A percentile compares a stretch with the other conserved stretches of the same genome.
phyloP scores from a whole-genome alignment of 352 stramenopile species.

The Thraustochytrium striatum region DNA sequence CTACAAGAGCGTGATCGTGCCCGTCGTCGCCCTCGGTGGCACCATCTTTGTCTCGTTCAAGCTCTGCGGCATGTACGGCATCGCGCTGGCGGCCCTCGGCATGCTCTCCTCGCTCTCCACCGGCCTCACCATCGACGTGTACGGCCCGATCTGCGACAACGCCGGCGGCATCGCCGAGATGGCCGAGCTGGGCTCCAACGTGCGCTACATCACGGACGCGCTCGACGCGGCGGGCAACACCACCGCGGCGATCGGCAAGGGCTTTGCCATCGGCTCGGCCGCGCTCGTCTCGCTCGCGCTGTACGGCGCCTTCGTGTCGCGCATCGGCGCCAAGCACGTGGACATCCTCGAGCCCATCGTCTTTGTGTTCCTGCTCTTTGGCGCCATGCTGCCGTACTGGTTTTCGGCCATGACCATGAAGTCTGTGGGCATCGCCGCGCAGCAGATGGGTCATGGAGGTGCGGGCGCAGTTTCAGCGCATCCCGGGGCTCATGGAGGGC shows the following conservation, averaged over 20 bases:
- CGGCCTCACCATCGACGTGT: conserved; percentile 98
- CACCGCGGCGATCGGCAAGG: conserved; percentile 98
- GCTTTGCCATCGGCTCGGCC: conserved; percentile 97
- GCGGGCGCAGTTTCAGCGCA: conserved; percentile 96
- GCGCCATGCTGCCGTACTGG: conserved; percentile 98
- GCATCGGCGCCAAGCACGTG: conserved; percentile 54
- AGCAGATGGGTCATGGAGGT: conserved; percentile 99
- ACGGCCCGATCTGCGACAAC: conserved; percentile 98
- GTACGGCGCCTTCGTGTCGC: conserved; percentile 93
- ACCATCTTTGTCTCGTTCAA: conserved; percentile 96
- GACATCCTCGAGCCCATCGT: conserved; percentile 74
- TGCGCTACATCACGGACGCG: conserved; percentile 98
- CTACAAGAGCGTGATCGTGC: conserved; percentile 98
- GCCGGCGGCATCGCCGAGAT: conserved; percentile 99
- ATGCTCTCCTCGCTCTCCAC: conserved; percentile 98
- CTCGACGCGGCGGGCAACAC: conserved; percentile 99
- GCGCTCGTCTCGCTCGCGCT: conserved; percentile 96
- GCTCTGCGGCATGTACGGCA: conserved; percentile 93
- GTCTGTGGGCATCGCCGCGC: conserved; percentile 93
- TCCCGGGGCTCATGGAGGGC: conserved; percentile 67
- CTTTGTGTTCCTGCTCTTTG: conserved; percentile 97
- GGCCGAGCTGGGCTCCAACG: conserved; percentile 88
- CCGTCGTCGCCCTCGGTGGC: conserved; percentile 92
- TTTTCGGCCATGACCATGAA: conserved; percentile 99
- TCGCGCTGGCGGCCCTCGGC: conserved; percentile 91